Conservation (phyloP, 1,284 basidiomycete species). For the Agroathelia rolfsii region DNA sequence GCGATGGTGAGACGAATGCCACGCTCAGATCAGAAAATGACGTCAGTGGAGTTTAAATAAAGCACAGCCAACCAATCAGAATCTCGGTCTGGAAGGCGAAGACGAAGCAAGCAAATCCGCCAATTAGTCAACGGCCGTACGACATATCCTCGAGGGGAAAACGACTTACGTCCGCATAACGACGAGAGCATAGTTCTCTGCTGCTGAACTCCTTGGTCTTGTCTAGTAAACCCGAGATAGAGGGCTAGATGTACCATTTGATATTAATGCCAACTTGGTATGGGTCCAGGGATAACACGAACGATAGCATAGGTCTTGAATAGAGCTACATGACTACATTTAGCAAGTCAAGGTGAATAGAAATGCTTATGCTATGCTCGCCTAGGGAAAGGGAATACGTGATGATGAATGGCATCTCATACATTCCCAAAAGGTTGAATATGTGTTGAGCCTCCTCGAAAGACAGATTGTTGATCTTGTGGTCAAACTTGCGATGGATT, state of each 20-base stretch:
- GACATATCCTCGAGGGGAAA: slow-evolving; percentile 1
- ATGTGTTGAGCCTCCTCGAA: slow-evolving; percentile 35
- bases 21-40: no score
- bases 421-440: slow-evolving; percentile 20
- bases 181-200: slow-evolving; percentile 24
- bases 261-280: slow-evolving; percentile 12
- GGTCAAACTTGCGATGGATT: slow-evolving; percentile 24
- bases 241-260: slow-evolving; percentile 22
- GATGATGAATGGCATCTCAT: slow-evolving; percentile 33
- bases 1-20: neutral
- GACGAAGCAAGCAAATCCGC: slow-evolving; percentile 1
- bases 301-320: slow-evolving; percentile 42
- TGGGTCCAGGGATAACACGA: neutral
- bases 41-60: no score
- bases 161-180: slow-evolving; percentile 34
- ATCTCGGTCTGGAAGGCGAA: slow-evolving; percentile 26
- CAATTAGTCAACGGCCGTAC: slow-evolving; percentile 10
- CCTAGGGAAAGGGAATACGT: slow-evolving; percentile 28
- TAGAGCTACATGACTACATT: no score
- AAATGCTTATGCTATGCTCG: no score
- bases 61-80: slow-evolving; percentile 31
- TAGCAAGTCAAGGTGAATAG: no score
- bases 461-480: slow-evolving; percentile 23
- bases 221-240: slow-evolving; percentile 30
- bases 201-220: slow-evolving; percentile 28